Evolutionary conservation across 192 early-diverging fungal species (phyloP).

Genomic region (Rhizophagus sp.): DNA sequence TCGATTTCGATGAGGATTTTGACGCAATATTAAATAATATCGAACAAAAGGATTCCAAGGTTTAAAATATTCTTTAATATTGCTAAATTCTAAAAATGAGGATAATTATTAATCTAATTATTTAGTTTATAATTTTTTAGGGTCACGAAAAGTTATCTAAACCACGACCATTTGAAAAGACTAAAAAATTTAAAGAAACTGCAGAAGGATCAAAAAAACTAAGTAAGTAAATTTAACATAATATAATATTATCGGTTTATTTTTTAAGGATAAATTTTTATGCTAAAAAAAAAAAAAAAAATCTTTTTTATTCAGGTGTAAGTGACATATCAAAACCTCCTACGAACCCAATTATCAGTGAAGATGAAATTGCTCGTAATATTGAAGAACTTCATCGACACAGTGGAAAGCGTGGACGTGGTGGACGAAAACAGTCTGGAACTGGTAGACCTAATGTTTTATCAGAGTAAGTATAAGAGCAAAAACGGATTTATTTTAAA

Average conservation of each 20-base stretch:
- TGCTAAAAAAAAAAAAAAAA: neutral
- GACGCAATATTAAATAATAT: conserved; percentile 63
- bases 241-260: neutral
- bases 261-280: neutral
- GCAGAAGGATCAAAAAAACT: conserved; percentile 53
- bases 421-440: conserved; percentile 32
- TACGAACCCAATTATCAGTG: conserved; percentile 37
- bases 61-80: conserved; percentile 29
- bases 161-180: conserved; percentile 81
- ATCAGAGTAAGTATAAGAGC: conserved; percentile 31
- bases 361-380: conserved; percentile 54
- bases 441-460: conserved; percentile 27
- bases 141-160: conserved; percentile 47
- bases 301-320: neutral
- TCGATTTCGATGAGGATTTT: conserved; percentile 70
- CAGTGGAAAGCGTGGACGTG: conserved; percentile 38
- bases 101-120: conserved; percentile 10
- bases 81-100: neutral
- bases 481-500: neutral
- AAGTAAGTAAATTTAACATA: neutral
- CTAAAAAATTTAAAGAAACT: conserved; percentile 70
- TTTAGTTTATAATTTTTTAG: neutral
- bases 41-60: conserved; percentile 65
- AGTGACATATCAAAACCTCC: conserved; percentile 27
- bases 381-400: conserved; percentile 44